Evolutionary conservation across 805 yeast species (phyloP).

Genomic region (Monosporozyma siamensis): DNA sequence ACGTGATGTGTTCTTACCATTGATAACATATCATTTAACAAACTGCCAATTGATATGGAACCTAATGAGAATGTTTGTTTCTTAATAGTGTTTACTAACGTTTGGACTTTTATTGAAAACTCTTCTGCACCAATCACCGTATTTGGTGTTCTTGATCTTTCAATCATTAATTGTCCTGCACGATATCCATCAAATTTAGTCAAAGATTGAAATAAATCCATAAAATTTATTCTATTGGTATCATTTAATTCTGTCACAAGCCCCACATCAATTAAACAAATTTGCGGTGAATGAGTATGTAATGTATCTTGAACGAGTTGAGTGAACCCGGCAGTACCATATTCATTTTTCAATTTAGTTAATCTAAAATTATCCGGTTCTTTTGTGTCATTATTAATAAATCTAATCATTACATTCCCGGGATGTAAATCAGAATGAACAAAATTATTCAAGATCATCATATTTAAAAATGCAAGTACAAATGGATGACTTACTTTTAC

Average conservation of each 20-base stretch:
- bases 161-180: conserved; percentile 95
- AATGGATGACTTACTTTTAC: conserved; percentile 57
- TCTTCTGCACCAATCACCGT: conserved; percentile 77
- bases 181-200: conserved; percentile 88
- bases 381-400: conserved; percentile 40
- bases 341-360: conserved; percentile 15
- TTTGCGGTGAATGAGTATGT: conserved; percentile 44
- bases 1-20: conserved; percentile 96
- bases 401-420: conserved; percentile 79
- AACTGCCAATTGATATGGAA: conserved; percentile 82
- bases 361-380: conserved; percentile 18
- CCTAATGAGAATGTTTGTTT: conserved; percentile 88
- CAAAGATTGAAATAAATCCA: conserved; percentile 79
- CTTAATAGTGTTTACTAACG: conserved; percentile 70
- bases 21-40: conserved; percentile 72
- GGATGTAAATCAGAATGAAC: conserved; percentile 97
- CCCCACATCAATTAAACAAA: conserved; percentile 90
- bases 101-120: conserved; percentile 80
- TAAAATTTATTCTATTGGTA: conserved; percentile 69
- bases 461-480: conserved; percentile 82
- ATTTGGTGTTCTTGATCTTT: conserved; percentile 88
- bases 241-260: conserved; percentile 82
- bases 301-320: neutral
- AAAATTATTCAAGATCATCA: conserved; percentile 88
- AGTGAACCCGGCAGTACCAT: conserved; percentile 7